Conservation (phyloP, 1,284 basidiomycete species). For the Marasmius tenuissimus region DNA sequence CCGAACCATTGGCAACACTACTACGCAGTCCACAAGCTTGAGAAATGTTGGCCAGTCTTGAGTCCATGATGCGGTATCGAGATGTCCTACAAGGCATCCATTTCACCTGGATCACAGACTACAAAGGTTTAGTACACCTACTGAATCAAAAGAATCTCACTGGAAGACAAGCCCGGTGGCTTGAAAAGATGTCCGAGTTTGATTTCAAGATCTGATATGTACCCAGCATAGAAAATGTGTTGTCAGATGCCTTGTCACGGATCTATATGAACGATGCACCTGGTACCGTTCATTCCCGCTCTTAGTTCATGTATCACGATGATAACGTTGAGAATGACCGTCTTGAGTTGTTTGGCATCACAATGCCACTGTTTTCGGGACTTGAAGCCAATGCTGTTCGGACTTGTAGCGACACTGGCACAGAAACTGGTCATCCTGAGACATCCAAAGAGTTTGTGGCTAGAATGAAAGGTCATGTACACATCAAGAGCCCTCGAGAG, state of each 20-base stretch:
- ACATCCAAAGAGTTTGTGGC: neutral
- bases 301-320: neutral
- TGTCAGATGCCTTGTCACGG: neutral
- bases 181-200: neutral
- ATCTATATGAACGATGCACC: neutral
- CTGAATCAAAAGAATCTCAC: neutral
- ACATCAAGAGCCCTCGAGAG: neutral
- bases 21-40: neutral
- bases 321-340: slow-evolving; percentile 1
- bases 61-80: neutral
- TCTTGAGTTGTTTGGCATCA: neutral
- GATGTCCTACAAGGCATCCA: neutral
- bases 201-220: neutral
- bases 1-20: too few species aligned
- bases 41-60: neutral
- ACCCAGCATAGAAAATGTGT: neutral
- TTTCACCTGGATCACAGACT: neutral
- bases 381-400: neutral
- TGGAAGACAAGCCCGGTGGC: neutral
- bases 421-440: neutral
- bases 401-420: neutral
- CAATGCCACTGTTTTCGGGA: slow-evolving; percentile 4
- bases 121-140: neutral
- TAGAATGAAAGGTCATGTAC: neutral
- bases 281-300: neutral